Evolutionary conservation across 1,139 yeast genomes (phyloP).

Genomic region (Yamadazyma membranifaciens): DNA sequence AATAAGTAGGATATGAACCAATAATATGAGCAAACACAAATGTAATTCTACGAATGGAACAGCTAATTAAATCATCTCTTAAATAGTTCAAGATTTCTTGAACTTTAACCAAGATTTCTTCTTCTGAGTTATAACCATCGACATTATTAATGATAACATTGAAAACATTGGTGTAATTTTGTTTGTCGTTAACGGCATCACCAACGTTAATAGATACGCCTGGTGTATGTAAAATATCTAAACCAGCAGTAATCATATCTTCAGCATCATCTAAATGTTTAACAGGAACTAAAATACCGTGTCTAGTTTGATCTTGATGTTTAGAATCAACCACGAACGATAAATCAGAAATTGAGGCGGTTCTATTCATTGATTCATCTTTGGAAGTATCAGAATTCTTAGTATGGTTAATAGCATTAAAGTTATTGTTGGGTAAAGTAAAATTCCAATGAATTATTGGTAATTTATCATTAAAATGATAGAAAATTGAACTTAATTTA

Average conservation of each 20-base stretch:
- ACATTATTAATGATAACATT: conserved; percentile 73
- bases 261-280: conserved; percentile 87
- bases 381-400: conserved; percentile 29
- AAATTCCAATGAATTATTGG: conserved; percentile 88
- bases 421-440: conserved; percentile 77
- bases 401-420: conserved; percentile 58
- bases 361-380: conserved; percentile 62
- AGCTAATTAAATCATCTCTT: conserved; percentile 64
- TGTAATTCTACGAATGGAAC: conserved; percentile 87
- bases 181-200: conserved; percentile 16
- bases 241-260: conserved; percentile 72
- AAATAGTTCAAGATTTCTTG: conserved; percentile 65
- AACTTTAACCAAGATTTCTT: conserved; percentile 62
- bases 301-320: conserved; percentile 58
- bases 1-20: conserved; percentile 92
- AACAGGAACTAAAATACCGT: conserved; percentile 85
- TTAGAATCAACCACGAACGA: conserved; percentile 75
- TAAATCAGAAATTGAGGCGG: conserved; percentile 89
- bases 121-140: conserved; percentile 74
- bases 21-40: conserved; percentile 80
- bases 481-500: conserved; percentile 73
- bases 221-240: conserved; percentile 62
- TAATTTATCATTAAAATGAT: conserved; percentile 56
- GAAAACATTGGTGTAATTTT: conserved; percentile 69
- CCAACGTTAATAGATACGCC: conserved; percentile 27